phyloP scores from a whole-genome alignment of 148 eudicot species.

The Diospyros kaki region DNA sequence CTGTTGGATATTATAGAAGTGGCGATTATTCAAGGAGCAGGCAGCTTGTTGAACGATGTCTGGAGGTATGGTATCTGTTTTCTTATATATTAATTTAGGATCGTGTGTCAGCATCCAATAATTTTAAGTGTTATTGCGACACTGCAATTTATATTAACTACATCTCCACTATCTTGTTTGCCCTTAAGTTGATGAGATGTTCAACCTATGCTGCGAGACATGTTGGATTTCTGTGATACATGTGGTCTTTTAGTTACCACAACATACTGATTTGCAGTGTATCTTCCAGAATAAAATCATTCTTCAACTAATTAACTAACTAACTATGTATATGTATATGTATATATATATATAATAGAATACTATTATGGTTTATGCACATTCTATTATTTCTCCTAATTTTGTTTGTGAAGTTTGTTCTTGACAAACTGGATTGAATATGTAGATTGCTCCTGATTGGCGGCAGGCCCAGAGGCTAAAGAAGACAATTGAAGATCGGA shows the following conservation, averaged over 20 bases:
- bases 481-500: constrained; percentile 33
- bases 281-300: too few species aligned
- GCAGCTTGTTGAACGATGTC: constrained; percentile 45
- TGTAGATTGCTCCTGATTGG: constrained; percentile 45
- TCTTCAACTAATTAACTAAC: too few species aligned
- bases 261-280: not conserved
- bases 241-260: not conserved
- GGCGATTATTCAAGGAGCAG: constrained; percentile 51
- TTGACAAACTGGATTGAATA: not conserved
- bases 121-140: not conserved
- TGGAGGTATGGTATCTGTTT: constrained; percentile 35
- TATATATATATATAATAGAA: too few species aligned
- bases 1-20: constrained; percentile 52
- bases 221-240: not conserved
- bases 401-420: not conserved
- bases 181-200: not conserved
- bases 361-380: not conserved
- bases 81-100: not conserved
- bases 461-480: constrained; percentile 34
- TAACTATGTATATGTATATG: too few species aligned
- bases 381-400: not conserved
- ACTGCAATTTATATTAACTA: not conserved
- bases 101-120: not conserved
- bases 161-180: not conserved
- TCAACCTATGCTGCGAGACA: not conserved